phyloP scores from a whole-genome alignment of 441 rosid genomes.

The Euphorbia schlechtendalii region DNA sequence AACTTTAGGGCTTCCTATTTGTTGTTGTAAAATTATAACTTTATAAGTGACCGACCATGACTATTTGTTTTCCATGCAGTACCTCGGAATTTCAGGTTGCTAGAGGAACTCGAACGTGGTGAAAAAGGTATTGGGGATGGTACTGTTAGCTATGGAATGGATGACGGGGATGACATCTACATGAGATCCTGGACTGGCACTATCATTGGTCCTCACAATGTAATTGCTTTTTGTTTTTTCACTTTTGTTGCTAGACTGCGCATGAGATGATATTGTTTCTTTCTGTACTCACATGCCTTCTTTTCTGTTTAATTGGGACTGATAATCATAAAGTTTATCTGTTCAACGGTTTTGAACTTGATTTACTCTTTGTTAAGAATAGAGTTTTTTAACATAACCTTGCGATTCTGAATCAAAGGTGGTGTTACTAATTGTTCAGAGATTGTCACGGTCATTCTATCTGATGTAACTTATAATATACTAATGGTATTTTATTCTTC shows the following conservation, averaged over 20 bases:
- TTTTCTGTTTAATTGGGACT: too few relatives aligned
- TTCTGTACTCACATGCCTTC: too few relatives aligned
- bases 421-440: neutral
- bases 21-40: conserved; percentile 3
- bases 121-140: conserved; percentile 99
- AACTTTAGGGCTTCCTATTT: conserved; percentile 1
- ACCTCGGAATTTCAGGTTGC: conserved; percentile 87
- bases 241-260: neutral
- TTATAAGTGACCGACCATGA: conserved; percentile 6
- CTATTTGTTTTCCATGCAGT: conserved; percentile 37
- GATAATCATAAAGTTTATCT: neutral
- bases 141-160: too few relatives aligned
- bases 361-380: neutral
- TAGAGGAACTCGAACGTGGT: conserved; percentile 98
- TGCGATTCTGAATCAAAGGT: neutral
- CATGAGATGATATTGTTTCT: too few relatives aligned
- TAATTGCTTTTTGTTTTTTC: conserved; percentile 30
- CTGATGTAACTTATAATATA: neutral
- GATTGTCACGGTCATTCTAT: neutral
- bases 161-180: conserved; percentile 93
- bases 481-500: neutral
- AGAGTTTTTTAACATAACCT: too few relatives aligned
- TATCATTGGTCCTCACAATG: conserved; percentile 94
- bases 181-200: conserved; percentile 99
- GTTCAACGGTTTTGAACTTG: neutral